These are phyloP conservation scores for Neospermospora avenae DNA, from an alignment of 2,329 filamentous ascomycete species.

Conservation along the genomic window DNA sequence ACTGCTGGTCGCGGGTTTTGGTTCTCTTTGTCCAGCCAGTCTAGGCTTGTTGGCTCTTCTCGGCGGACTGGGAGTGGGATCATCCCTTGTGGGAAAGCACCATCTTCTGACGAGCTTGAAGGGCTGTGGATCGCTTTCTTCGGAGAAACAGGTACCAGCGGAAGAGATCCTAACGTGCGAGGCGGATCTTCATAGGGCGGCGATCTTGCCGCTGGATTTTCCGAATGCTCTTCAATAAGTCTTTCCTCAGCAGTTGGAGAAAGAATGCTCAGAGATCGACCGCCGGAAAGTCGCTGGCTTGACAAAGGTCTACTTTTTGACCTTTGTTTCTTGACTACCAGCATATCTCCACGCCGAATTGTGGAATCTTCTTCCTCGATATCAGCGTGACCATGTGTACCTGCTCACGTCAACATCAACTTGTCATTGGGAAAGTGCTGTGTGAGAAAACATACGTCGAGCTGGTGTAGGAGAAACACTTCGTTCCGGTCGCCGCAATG, in stretches of 20 bases:
- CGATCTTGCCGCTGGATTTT: not conserved
- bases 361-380: not conserved
- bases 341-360: slow-evolving; percentile 9
- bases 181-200: not conserved
- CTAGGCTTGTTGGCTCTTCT: not conserved
- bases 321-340: slow-evolving; percentile 30
- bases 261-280: slow-evolving; percentile 25
- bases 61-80: not conserved
- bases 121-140: not conserved
- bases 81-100: not conserved
- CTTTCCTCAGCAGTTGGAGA: slow-evolving; percentile 28
- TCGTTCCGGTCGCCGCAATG: slow-evolving; percentile 24
- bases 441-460: slow-evolving; percentile 28
- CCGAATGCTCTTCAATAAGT: slow-evolving; percentile 6
- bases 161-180: not conserved
- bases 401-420: slow-evolving; percentile 4
- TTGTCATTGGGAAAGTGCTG: no score
- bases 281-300: slow-evolving; percentile 22
- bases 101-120: slow-evolving; percentile 6
- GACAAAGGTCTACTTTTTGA: slow-evolving; percentile 24
- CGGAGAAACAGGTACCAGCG: not conserved
- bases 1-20: not conserved
- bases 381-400: not conserved
- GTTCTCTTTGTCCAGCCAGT: not conserved
- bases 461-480: slow-evolving; percentile 38